A percentile compares a stretch with the other conserved stretches of the same genome.
phyloP scores from a whole-genome alignment of 768 basidiomycete genomes.

The Dentipellis sp. region DNA sequence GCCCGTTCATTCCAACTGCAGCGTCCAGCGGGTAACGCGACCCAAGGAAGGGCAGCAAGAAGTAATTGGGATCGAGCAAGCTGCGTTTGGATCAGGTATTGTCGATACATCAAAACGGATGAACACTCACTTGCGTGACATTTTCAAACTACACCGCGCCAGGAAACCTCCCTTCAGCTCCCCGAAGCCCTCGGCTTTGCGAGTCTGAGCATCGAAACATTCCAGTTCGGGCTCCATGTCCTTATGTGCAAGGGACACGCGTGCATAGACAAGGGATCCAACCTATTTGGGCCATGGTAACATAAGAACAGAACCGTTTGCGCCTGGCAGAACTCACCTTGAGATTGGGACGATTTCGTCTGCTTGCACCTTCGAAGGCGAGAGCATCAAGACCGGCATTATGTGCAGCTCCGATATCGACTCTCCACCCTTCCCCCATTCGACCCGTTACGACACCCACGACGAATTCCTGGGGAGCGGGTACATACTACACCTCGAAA shows the following conservation, averaged over 20 bases:
- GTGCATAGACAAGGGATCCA: slow-evolving; percentile 83
- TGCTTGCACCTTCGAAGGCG: slow-evolving; percentile 94
- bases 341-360: slow-evolving; percentile 87
- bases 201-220: slow-evolving; percentile 90
- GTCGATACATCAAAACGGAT: background rate
- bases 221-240: slow-evolving; percentile 99
- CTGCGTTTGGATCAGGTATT: slow-evolving; percentile 29
- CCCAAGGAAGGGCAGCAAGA: slow-evolving; percentile 74
- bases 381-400: slow-evolving; percentile 78
- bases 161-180: slow-evolving; percentile 88
- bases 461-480: slow-evolving; percentile 83
- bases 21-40: slow-evolving; percentile 77
- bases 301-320: background rate
- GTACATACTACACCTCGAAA: slow-evolving; percentile 60
- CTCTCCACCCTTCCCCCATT: slow-evolving; percentile 83
- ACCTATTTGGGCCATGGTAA: slow-evolving; percentile 39
- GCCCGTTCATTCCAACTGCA: slow-evolving; percentile 87
- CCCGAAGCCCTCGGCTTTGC: slow-evolving; percentile 88
- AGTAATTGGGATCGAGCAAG: slow-evolving; percentile 72
- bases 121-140: slow-evolving; percentile 74
- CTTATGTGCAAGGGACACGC: slow-evolving; percentile 88
- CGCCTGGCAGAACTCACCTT: slow-evolving; percentile 42
- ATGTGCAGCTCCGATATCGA: slow-evolving; percentile 90
- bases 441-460: slow-evolving; percentile 75
- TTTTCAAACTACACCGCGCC: slow-evolving; percentile 69